Percentiles rank a stretch among this genome's conserved stretches.
These are phyloP conservation scores for Colletotrichum noveboracense DNA, from an alignment of 2,329 filamentous ascomycete species.

Conservation along the genomic window DNA sequence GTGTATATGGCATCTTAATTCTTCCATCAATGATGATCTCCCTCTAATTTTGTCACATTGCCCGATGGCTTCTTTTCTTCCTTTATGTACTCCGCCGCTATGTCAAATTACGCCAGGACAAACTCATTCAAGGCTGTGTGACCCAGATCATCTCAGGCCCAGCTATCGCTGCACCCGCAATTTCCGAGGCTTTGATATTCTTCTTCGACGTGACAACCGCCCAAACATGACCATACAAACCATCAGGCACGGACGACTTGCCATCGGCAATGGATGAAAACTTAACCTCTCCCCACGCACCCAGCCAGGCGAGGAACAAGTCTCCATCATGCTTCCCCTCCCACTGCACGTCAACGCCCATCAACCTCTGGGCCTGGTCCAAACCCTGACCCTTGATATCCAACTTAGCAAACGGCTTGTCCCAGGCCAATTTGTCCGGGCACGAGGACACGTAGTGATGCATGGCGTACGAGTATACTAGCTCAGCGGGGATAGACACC, in stretches of 20 bases:
- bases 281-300: slow-evolving; percentile 37
- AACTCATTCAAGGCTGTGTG: not conserved
- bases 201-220: slow-evolving; percentile 33
- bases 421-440: slow-evolving; percentile 15
- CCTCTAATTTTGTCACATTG: accelerated
- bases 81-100: not conserved
- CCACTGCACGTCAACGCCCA: slow-evolving; percentile 11
- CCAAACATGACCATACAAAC: slow-evolving; percentile 40
- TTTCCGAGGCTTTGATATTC: slow-evolving; percentile 23
- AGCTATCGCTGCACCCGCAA: slow-evolving; percentile 31
- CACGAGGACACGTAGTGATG: slow-evolving; percentile 32
- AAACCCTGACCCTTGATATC: not conserved
- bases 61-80: not conserved
- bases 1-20: not conserved
- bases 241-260: slow-evolving; percentile 30
- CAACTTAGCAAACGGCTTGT: not conserved
- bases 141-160: slow-evolving; percentile 42
- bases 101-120: not conserved
- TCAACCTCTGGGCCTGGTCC: not conserved
- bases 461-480: slow-evolving; percentile 37
- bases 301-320: slow-evolving; percentile 40
- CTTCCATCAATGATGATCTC: not conserved
- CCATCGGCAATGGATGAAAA: slow-evolving; percentile 32
- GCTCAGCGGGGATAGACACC: slow-evolving; percentile 31
- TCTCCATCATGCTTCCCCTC: slow-evolving; percentile 24